Evolutionary conservation across 192 early-diverging fungal species (phyloP).

Genomic region (Phycomyces nitens): DNA sequence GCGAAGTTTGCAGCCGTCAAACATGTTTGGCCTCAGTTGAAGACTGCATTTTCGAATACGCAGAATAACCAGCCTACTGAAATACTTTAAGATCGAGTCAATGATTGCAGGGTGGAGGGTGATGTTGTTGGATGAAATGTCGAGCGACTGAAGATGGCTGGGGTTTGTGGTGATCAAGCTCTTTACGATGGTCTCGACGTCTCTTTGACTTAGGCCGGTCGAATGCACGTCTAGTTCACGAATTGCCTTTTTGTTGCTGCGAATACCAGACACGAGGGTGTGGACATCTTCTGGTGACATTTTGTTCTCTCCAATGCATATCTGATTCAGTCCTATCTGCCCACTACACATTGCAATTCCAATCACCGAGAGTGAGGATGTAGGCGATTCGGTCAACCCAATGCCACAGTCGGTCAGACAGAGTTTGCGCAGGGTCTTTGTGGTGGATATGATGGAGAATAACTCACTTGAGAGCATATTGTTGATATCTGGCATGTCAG

Average conservation of each 20-base stretch:
- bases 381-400: background rate
- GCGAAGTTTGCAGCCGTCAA: slow-evolving; percentile 8
- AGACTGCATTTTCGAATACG: slow-evolving; percentile 12
- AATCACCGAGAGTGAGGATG: slow-evolving; percentile 8
- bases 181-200: slow-evolving; percentile 7
- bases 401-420: slow-evolving; percentile 21
- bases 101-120: background rate
- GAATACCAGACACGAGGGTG: slow-evolving; percentile 15
- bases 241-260: background rate
- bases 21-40: background rate
- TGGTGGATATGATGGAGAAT: slow-evolving; percentile 10
- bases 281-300: slow-evolving; percentile 18
- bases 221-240: slow-evolving; percentile 10
- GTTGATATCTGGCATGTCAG: background rate
- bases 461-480: slow-evolving; percentile 25
- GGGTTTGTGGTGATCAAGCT: background rate
- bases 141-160: too few relatives aligned
- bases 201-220: background rate
- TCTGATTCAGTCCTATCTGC: slow-evolving; percentile 13
- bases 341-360: slow-evolving; percentile 9
- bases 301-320: slow-evolving; percentile 13
- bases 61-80: slow-evolving; percentile 9
- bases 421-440: slow-evolving; percentile 17
- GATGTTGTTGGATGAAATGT: too few relatives aligned
- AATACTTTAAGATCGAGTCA: slow-evolving; percentile 9